Evolutionary conservation across 768 basidiomycete species (phyloP).

Genomic region (Daedaleopsis sinensis): DNA sequence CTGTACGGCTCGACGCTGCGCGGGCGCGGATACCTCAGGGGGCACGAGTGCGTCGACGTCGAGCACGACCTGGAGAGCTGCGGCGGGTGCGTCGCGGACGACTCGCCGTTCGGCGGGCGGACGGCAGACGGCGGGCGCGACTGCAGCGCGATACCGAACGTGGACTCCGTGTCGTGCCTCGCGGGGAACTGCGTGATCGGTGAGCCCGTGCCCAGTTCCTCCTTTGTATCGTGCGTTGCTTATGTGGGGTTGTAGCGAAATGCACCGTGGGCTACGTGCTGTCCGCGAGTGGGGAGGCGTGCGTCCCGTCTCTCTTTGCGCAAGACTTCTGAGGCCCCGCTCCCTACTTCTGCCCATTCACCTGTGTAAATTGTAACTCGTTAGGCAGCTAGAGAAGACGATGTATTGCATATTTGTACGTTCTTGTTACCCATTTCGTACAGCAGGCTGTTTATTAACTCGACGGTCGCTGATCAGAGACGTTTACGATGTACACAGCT

Average conservation of each 20-base stretch:
- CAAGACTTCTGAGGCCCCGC: too few species aligned
- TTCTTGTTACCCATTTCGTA: too few species aligned
- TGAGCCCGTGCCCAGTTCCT: conserved; percentile 32
- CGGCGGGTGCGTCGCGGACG: conserved; percentile 26
- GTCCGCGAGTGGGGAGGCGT: conserved; percentile 5
- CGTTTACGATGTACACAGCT: too few species aligned
- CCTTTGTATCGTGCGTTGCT: not conserved
- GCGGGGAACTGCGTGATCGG: conserved; percentile 41
- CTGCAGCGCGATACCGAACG: conserved; percentile 47
- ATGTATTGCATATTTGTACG: too few species aligned
- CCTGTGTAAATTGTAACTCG: too few species aligned
- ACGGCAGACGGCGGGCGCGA: conserved; percentile 41
- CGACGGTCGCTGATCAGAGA: too few species aligned
- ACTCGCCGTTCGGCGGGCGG: conserved; percentile 23
- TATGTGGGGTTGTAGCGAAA: not conserved
- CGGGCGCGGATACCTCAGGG: conserved; percentile 6
- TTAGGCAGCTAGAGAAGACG: too few species aligned
- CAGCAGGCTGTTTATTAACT: too few species aligned
- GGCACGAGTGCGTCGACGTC: conserved; percentile 26
- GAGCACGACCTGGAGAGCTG: conserved; percentile 27
- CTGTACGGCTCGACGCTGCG: conserved; percentile 10
- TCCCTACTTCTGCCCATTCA: too few species aligned
- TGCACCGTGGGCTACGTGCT: conserved; percentile 4
- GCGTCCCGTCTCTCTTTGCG: not conserved
- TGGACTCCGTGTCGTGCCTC: conserved; percentile 41